Percentiles rank a stretch among this genome's conserved stretches.
Evolutionary conservation across 2,329 filamentous ascomycete species (phyloP).

Genomic region (Pleoardoris graminearum): DNA sequence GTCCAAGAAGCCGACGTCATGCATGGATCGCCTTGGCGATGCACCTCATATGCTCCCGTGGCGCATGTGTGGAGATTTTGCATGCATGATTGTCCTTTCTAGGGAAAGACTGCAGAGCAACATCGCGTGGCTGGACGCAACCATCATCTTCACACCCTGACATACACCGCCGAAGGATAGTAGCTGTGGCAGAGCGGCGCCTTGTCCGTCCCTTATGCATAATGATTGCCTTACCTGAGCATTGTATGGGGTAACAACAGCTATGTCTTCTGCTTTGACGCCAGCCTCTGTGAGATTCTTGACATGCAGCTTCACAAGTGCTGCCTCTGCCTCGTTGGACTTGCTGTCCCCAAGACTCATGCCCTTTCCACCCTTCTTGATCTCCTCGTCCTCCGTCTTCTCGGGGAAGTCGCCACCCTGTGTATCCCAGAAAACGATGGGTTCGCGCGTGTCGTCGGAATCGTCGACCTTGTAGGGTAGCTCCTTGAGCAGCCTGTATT

Average conservation of each 20-base stretch:
- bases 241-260: constrained; percentile 95
- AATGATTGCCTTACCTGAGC: constrained; percentile 65
- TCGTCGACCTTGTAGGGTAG: constrained; percentile 76
- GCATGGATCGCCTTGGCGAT: no score
- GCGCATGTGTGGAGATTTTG: no score
- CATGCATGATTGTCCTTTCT: no score
- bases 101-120: background rate
- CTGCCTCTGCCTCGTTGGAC: constrained; percentile 88
- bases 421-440: constrained; percentile 92
- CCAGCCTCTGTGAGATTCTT: constrained; percentile 75
- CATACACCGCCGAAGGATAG: no score
- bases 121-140: no score
- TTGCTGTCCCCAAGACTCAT: constrained; percentile 73
- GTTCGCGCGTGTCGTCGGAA: constrained; percentile 84
- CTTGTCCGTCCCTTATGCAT: no score
- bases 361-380: constrained; percentile 51
- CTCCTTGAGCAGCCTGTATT: constrained; percentile 72
- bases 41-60: no score
- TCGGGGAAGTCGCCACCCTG: constrained; percentile 93
- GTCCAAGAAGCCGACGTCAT: constrained; percentile 11
- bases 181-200: no score
- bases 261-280: constrained; percentile 80
- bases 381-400: constrained; percentile 73
- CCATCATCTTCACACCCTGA: no score
- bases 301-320: constrained; percentile 78